A percentile compares a stretch with the other conserved stretches of the same genome.
Evolutionary conservation across 2,329 filamentous ascomycete species (phyloP).

Genomic region (Arthrobotrys iridis): DNA sequence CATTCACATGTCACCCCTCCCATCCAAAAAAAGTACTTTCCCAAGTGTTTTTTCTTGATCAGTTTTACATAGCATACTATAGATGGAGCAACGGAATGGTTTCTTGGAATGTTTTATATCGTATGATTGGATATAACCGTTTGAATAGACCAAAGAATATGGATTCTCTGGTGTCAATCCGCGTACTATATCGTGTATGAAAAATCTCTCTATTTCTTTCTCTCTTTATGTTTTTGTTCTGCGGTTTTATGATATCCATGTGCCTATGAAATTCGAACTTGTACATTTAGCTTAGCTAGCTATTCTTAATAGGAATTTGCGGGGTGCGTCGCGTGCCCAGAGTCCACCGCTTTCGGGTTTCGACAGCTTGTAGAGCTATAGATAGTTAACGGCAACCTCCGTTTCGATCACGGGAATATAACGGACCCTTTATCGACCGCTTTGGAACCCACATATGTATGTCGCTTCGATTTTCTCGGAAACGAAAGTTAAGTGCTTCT

Average conservation of each 20-base stretch:
- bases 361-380: background rate
- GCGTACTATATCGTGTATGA: background rate
- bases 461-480: background rate
- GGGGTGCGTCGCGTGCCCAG: slow-evolving; percentile 5
- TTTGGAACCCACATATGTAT: background rate
- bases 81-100: slow-evolving; percentile 40
- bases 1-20: background rate
- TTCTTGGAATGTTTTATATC: background rate
- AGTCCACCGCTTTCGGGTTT: background rate
- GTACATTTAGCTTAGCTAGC: background rate
- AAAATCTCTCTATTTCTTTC: background rate
- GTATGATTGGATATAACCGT: background rate
- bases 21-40: slow-evolving; percentile 1
- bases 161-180: background rate
- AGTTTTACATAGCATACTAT: slow-evolving; percentile 29
- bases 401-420: background rate
- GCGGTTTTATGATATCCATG: slow-evolving; percentile 9
- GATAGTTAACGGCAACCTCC: background rate
- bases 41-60: slow-evolving; percentile 1
- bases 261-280: too few relatives aligned
- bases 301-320: background rate
- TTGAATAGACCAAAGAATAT: background rate
- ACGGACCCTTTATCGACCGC: background rate
- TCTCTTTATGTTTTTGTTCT: slow-evolving; percentile 2
- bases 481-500: background rate